Evolutionary conservation across 2,329 filamentous ascomycete species (phyloP), one percentile per base, ranked within the genome.

Genomic region (Pseudomassariella vexata): DNA sequence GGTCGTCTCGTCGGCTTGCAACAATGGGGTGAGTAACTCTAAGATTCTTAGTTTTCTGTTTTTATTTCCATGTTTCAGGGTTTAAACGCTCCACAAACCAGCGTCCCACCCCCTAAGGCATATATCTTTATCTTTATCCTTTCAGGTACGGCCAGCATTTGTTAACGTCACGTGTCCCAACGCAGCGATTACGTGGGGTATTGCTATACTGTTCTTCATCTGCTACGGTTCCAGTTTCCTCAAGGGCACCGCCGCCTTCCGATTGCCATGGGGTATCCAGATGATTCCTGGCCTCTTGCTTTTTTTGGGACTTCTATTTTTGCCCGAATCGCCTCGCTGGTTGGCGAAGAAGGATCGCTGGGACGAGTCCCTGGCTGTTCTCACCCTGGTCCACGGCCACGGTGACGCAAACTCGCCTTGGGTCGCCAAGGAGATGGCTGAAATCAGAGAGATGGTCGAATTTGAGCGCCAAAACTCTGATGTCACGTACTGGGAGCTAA

Each of bases 361-460:
- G 57, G 62, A 63, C 4, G 63, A 70, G 33, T 52, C 59, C 11
- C 61, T 63, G 38, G 50, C 52, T 1, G 64, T 79, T 19, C 55
- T 80, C 38, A 60, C 59, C 3, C 52, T 73, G 23, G 63, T 84
- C 2, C 80, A 85, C 47, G 78, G 72, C 23, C 67, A 79, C 33
- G 82, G 83, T 2, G 73, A 88, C 40, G 59, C 63, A 2, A 66
- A 77, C 46, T 73, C 73, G 24, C 72, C 76, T 0, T 82, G 84
- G 42, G 85, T 90, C 8, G 58, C 59, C 8, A 70, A 65, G 19
- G 85, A 92, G 53, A 62, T 84, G 52, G 62, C 76, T 14, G 83
- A 89, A 42, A 90, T 92, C 51, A 73, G 76, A 41, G 75, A 82
- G 23, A 80, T 79, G 55, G 74, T 82, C 46, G 79, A 85, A 30